These are phyloP conservation scores for Eucalyptus marginata DNA, from an alignment of 345 rosid species.

Conservation along the genomic window DNA sequence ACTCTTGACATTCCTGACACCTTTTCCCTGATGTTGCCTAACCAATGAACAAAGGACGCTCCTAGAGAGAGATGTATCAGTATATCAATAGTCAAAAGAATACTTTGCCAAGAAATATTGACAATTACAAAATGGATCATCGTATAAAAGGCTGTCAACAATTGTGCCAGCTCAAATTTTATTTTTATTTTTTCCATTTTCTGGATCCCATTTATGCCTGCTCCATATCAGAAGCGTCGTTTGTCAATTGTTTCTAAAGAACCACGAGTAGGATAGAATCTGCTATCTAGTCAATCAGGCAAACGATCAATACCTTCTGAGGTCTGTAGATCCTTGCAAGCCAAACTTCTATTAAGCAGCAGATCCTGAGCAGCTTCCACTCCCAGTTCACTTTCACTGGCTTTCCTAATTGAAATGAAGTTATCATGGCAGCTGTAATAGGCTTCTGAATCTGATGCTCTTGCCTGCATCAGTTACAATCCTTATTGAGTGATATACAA, in stretches of 20 bases:
- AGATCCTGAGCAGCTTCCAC: slow-evolving; percentile 13
- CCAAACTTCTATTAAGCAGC: background rate
- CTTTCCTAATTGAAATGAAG: slow-evolving; percentile 21
- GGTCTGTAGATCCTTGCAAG: slow-evolving; percentile 1
- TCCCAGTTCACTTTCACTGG: slow-evolving; percentile 7
- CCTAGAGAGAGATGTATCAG: slow-evolving; percentile 15
- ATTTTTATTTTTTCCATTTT: background rate
- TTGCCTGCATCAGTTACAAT: slow-evolving; percentile 21
- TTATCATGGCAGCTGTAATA: slow-evolving; percentile 68
- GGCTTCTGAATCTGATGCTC: slow-evolving; percentile 36
- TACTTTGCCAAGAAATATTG: background rate
- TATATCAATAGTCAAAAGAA: background rate
- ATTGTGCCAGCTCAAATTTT: background rate
- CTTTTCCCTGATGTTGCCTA: slow-evolving; percentile 26
- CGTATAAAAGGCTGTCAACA: background rate
- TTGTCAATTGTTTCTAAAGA: background rate
- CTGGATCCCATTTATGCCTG: background rate
- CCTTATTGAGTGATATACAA: background rate
- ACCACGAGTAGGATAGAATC: background rate
- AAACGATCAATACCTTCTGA: slow-evolving; percentile 13
- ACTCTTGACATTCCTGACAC: slow-evolving; percentile 11
- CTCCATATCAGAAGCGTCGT: background rate
- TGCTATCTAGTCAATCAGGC: background rate
- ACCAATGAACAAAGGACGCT: slow-evolving; percentile 17
- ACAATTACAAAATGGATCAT: background rate